Percentiles rank a stretch among this genome's conserved stretches.
Conservation (phyloP, 352 stramenopile genomes). For the Phytophthora pisi region DNA sequence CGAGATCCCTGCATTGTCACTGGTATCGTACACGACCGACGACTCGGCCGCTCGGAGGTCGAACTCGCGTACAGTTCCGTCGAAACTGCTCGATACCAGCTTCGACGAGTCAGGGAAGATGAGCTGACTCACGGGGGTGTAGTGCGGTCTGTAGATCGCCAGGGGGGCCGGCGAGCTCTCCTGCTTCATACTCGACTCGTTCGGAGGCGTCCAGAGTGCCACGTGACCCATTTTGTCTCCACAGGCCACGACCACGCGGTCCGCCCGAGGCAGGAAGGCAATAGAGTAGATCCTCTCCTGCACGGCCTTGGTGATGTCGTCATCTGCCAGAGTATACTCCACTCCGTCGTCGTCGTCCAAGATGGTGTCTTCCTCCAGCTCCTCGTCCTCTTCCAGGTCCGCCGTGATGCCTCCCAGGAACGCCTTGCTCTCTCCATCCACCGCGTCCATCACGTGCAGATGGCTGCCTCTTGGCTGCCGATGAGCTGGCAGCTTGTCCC, state of each 20-base stretch:
- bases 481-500: conserved; percentile 3
- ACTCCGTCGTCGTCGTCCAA: conserved; percentile 43
- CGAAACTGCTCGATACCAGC: conserved; percentile 75
- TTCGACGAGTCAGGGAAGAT: conserved; percentile 66
- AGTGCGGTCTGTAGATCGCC: conserved; percentile 73
- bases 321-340: conserved; percentile 52
- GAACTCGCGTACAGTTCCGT: conserved; percentile 70
- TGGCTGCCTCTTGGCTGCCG: conserved; percentile 15
- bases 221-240: conserved; percentile 84
- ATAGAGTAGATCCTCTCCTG: conserved; percentile 81
- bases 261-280: conserved; percentile 69
- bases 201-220: conserved; percentile 60
- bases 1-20: conserved; percentile 56
- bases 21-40: conserved; percentile 58
- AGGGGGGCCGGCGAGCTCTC: conserved; percentile 31
- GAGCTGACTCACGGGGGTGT: conserved; percentile 64
- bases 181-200: conserved; percentile 15
- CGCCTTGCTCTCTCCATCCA: conserved; percentile 37
- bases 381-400: conserved; percentile 36
- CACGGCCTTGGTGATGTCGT: conserved; percentile 76
- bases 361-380: conserved; percentile 42
- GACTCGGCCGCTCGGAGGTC: conserved; percentile 64
- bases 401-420: conserved; percentile 50
- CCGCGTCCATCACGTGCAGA: conserved; percentile 34
- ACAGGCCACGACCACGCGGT: conserved; percentile 65